A percentile compares a stretch with the other conserved stretches of the same genome.
Conservation (phyloP, 352 stramenopile genomes). For the Globisporangium spiculum region DNA sequence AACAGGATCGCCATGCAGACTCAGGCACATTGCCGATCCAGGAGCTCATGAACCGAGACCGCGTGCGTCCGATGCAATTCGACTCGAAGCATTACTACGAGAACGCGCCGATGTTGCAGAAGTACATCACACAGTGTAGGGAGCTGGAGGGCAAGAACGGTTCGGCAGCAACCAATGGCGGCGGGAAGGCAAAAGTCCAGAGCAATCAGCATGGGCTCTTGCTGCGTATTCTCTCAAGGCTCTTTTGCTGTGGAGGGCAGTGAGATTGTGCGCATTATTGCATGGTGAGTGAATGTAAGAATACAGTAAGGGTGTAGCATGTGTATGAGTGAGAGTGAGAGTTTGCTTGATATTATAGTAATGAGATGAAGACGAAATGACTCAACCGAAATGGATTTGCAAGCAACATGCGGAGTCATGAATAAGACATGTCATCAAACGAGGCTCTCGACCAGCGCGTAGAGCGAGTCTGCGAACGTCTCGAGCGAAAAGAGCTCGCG, state of each 20-base stretch:
- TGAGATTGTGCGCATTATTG: neutral
- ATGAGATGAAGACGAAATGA: neutral
- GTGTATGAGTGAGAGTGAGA: neutral
- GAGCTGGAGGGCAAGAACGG: slow-evolving; percentile 37
- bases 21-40: slow-evolving; percentile 74
- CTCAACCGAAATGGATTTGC: neutral
- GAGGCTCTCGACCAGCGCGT: slow-evolving; percentile 40
- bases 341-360: neutral
- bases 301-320: neutral
- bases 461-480: slow-evolving; percentile 67
- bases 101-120: slow-evolving; percentile 82
- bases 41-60: slow-evolving; percentile 77
- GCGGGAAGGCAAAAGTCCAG: neutral
- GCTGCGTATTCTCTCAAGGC: slow-evolving; percentile 3
- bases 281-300: neutral
- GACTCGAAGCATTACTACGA: slow-evolving; percentile 88
- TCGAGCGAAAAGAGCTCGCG: slow-evolving; percentile 67
- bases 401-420: neutral
- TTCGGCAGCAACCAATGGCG: neutral
- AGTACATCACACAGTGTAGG: slow-evolving; percentile 76
- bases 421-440: slow-evolving; percentile 11
- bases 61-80: slow-evolving; percentile 67
- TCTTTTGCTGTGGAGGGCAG: slow-evolving; percentile 16
- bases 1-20: slow-evolving; percentile 57
- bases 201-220: slow-evolving; percentile 5